Evolutionary conservation across 345 rosid species (phyloP).

Genomic region (Sisymbrium irio): DNA sequence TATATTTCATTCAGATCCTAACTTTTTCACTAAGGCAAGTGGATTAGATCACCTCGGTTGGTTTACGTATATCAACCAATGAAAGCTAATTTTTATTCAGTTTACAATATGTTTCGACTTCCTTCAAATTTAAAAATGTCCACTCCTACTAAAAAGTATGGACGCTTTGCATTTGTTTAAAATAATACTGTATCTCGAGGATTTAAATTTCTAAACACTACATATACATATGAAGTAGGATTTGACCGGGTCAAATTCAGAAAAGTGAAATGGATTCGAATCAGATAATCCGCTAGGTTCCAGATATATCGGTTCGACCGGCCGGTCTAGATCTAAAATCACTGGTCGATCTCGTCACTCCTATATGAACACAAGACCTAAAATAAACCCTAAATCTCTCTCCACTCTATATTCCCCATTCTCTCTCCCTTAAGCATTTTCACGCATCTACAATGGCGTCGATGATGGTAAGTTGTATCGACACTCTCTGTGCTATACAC

Average conservation of each 20-base stretch:
- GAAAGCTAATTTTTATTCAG: too few relatives aligned
- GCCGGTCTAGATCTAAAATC: slow-evolving; percentile 27
- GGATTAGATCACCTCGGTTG: too few relatives aligned
- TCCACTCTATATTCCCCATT: slow-evolving; percentile 5
- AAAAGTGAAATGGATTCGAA: neutral
- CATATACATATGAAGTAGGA: neutral
- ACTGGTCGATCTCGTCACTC: slow-evolving; percentile 4
- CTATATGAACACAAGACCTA: slow-evolving; percentile 12
- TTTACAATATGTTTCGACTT: too few relatives aligned
- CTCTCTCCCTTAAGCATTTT: slow-evolving; percentile 6
- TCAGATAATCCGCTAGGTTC: neutral
- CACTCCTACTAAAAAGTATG: too few relatives aligned
- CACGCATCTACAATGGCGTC: slow-evolving; percentile 41
- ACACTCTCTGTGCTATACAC: neutral
- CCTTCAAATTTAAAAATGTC: too few relatives aligned
- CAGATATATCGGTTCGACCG: slow-evolving; percentile 11
- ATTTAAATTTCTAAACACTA: too few relatives aligned
- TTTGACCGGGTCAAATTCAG: neutral
- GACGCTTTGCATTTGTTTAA: too few relatives aligned
- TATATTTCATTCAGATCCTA: too few relatives aligned
- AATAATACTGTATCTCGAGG: neutral
- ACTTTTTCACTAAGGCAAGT: too few relatives aligned
- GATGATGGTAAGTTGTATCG: slow-evolving; percentile 42
- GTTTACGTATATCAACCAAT: too few relatives aligned
- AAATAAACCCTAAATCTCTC: slow-evolving; percentile 37